Evolutionary conservation across 2,329 filamentous ascomycete species (phyloP).

Genomic region (Rhynchosporium graminicola): DNA sequence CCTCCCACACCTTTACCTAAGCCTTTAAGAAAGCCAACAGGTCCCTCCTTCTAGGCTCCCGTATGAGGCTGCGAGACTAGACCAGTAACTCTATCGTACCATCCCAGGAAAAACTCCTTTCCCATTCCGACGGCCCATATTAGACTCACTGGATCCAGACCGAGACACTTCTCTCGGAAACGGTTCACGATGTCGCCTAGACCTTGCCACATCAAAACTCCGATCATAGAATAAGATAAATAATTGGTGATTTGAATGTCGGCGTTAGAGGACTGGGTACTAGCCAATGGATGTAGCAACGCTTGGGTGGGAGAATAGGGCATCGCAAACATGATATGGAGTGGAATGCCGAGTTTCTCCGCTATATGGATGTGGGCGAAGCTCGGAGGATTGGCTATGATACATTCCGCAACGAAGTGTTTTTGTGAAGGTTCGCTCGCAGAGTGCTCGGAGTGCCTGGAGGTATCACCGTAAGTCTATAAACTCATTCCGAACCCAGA

Average conservation of each 20-base stretch:
- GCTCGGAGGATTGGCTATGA: conserved; percentile 76
- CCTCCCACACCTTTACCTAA: conserved; percentile 84
- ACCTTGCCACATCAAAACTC: conserved; percentile 74
- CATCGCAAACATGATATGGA: conserved; percentile 91
- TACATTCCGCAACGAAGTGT: conserved; percentile 81
- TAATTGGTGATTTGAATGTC: conserved; percentile 66
- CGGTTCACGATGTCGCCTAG: conserved; percentile 88
- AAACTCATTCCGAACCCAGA: conserved; percentile 61
- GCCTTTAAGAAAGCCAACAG: conserved; percentile 71
- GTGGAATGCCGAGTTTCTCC: conserved; percentile 71
- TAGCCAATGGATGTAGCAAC: conserved; percentile 70
- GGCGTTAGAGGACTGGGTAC: conserved; percentile 64
- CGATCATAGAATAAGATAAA: conserved; percentile 67
- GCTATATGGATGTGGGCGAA: conserved; percentile 77
- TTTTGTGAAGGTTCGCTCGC: conserved; percentile 34
- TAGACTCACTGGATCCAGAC: conserved; percentile 74
- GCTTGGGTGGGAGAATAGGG: conserved; percentile 70
- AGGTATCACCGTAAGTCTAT: not conserved
- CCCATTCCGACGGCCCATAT: conserved; percentile 80
- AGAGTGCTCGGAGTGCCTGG: conserved; percentile 20
- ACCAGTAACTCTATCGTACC: conserved; percentile 65
- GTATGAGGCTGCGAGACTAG: conserved; percentile 57
- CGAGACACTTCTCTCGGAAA: conserved; percentile 74
- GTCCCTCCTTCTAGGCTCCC: conserved; percentile 64
- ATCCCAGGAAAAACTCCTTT: conserved; percentile 60